Percentiles rank a stretch among this genome's conserved stretches.
phyloP scores from a whole-genome alignment of 2,329 filamentous ascomycete genomes.

The Pyrenophora seminiperda region DNA sequence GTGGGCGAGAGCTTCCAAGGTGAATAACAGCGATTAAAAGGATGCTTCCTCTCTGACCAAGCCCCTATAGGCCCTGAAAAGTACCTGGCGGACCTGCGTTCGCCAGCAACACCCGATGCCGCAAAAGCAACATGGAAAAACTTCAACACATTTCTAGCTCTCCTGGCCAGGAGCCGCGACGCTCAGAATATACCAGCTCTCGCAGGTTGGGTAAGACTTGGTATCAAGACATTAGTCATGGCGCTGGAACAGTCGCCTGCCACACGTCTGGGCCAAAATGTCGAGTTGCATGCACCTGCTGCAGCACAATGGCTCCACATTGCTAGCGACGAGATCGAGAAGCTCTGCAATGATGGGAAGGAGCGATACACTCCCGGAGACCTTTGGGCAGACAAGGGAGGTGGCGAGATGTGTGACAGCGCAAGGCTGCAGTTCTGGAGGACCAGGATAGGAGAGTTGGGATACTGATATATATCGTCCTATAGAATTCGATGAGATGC shows the following conservation, averaged over 20 bases:
- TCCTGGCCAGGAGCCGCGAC: background rate
- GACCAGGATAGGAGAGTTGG: background rate
- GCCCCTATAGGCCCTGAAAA: background rate
- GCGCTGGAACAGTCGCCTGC: background rate
- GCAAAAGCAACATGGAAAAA: background rate
- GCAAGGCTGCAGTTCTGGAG: conserved; percentile 1
- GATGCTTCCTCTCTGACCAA: background rate
- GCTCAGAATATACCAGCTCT: background rate
- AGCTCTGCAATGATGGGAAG: background rate
- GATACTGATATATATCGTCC: background rate
- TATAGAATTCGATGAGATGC: too few species aligned
- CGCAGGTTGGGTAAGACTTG: background rate
- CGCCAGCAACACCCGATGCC: background rate
- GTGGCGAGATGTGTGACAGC: background rate
- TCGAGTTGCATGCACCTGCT: background rate
- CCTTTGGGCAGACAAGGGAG: background rate
- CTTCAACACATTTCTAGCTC: background rate
- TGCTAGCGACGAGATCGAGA: background rate
- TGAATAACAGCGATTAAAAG: background rate
- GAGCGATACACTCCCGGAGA: background rate
- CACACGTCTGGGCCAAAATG: background rate
- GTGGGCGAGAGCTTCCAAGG: background rate
- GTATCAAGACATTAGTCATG: background rate
- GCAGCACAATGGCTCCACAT: background rate
- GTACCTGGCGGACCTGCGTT: background rate